These are phyloP conservation scores for Rhizoctonia solani DNA, from an alignment of 1,284 basidiomycete genomes.

Conservation along the genomic window DNA sequence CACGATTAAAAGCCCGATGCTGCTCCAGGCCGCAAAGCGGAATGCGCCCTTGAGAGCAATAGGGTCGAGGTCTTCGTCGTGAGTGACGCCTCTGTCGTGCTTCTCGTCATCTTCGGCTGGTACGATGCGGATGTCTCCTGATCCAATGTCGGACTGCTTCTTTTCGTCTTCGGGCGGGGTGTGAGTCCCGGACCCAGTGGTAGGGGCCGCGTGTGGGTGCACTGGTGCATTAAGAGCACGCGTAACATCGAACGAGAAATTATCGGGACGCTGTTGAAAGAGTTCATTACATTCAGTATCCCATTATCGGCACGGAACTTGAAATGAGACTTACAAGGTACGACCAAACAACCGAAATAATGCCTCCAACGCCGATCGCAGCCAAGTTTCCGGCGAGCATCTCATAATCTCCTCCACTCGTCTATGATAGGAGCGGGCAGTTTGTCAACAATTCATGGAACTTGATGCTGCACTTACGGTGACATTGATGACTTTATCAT, in stretches of 20 bases:
- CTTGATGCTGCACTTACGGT: slow-evolving; percentile 49
- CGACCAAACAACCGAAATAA: slow-evolving; percentile 70
- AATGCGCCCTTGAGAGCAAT: slow-evolving; percentile 69
- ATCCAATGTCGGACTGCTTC: slow-evolving; percentile 46
- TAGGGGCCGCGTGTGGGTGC: slow-evolving; percentile 1
- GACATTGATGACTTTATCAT: slow-evolving; percentile 74
- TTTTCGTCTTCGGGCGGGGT: slow-evolving; percentile 47
- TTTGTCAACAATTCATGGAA: too few species aligned
- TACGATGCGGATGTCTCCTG: slow-evolving; percentile 39
- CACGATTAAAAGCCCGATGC: slow-evolving; percentile 63
- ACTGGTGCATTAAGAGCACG: slow-evolving; percentile 67
- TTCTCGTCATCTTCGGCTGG: slow-evolving; percentile 38
- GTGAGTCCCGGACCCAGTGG: slow-evolving; percentile 1
- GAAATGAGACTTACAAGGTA: slow-evolving; percentile 55
- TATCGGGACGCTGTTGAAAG: slow-evolving; percentile 64
- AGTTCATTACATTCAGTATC: background rate
- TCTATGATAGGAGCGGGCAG: too few species aligned
- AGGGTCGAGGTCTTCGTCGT: slow-evolving; percentile 64
- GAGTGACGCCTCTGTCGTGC: slow-evolving; percentile 47
- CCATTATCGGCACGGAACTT: background rate
- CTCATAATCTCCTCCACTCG: slow-evolving; percentile 68
- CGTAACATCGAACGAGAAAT: slow-evolving; percentile 76
- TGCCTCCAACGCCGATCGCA: slow-evolving; percentile 79
- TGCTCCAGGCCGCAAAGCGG: slow-evolving; percentile 73
- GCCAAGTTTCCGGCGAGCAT: slow-evolving; percentile 89